Percentiles rank a stretch among this genome's conserved stretches.
Evolutionary conservation across 2,329 filamentous ascomycete species (phyloP).

Genomic region (Fusarium setosum): DNA sequence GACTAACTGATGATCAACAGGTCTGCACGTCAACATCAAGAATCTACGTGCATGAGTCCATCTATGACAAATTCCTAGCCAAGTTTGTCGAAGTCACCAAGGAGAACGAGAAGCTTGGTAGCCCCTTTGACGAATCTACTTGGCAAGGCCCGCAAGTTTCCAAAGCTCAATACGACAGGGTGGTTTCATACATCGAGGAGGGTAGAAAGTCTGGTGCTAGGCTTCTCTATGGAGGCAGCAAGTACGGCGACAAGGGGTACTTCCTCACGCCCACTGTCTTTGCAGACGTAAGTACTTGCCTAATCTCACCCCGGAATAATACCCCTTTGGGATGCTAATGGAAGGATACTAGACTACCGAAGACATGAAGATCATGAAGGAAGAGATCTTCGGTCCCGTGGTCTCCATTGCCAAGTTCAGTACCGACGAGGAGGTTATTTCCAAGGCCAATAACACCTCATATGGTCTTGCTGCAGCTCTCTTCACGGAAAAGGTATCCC

Average conservation of each 20-base stretch:
- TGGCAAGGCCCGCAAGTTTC: slow-evolving; percentile 76
- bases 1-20: slow-evolving; percentile 45
- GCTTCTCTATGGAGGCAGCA: slow-evolving; percentile 55
- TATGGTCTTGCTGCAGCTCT: slow-evolving; percentile 67
- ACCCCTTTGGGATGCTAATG: slow-evolving; percentile 35
- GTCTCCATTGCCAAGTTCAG: slow-evolving; percentile 42
- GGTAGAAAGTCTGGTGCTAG: slow-evolving; percentile 72
- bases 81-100: slow-evolving; percentile 60
- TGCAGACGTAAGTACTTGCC: slow-evolving; percentile 34
- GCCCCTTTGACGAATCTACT: slow-evolving; percentile 70
- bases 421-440: slow-evolving; percentile 38
- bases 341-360: slow-evolving; percentile 32
- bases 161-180: slow-evolving; percentile 71
- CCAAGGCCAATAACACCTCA: slow-evolving; percentile 53
- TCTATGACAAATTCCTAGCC: slow-evolving; percentile 69
- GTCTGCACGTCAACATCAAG: slow-evolving; percentile 68
- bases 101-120: slow-evolving; percentile 67
- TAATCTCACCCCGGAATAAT: no score
- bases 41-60: slow-evolving; percentile 67
- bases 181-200: slow-evolving; percentile 72
- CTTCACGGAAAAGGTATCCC: slow-evolving; percentile 64
- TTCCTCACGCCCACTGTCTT: slow-evolving; percentile 44
- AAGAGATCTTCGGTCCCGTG: slow-evolving; percentile 47
- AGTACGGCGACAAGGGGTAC: slow-evolving; percentile 40
- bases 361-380: slow-evolving; percentile 43